A percentile compares a stretch with the other conserved stretches of the same genome.
phyloP scores from a whole-genome alignment of 2,329 filamentous ascomycete species.

The Cercospora sp. region DNA sequence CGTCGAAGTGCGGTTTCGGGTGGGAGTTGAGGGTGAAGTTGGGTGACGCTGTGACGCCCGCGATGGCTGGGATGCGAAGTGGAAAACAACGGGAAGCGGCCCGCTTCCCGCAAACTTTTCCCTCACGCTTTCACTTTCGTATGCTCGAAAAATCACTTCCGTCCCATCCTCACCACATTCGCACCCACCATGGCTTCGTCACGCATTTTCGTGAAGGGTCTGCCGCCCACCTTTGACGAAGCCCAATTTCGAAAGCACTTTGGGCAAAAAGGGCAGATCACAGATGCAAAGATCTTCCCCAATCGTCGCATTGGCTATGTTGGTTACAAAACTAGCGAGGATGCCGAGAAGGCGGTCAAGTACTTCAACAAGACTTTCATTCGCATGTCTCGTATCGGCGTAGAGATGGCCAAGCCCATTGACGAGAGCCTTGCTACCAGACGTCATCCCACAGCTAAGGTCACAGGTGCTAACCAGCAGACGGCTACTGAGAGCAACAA shows the following conservation, averaged over 20 bases:
- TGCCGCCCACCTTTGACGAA: constrained; percentile 83
- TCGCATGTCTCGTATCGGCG: constrained; percentile 89
- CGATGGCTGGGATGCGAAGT: constrained; percentile 6
- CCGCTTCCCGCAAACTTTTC: not conserved
- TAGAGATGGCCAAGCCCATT: constrained; percentile 83
- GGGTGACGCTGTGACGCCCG: not conserved
- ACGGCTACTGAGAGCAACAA: constrained; percentile 28
- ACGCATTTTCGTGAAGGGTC: constrained; percentile 69
- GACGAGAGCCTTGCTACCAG: constrained; percentile 38
- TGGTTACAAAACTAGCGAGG: constrained; percentile 80
- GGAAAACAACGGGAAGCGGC: not conserved
- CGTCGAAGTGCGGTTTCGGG: not conserved
- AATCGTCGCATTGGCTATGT: constrained; percentile 93
- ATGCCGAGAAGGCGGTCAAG: constrained; percentile 79
- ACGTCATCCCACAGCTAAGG: constrained; percentile 22
- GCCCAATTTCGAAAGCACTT: constrained; percentile 89
- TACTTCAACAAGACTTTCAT: constrained; percentile 97
- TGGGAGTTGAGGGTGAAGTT: not conserved
- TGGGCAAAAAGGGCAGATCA: constrained; percentile 69
- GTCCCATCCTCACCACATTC: not conserved
- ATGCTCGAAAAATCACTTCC: not conserved
- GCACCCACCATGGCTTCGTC: constrained; percentile 66
- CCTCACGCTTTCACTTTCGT: not conserved
- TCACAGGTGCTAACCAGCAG: constrained; percentile 25
- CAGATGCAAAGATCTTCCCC: constrained; percentile 88